Conservation (phyloP, 768 basidiomycete species). For the Boletus barrowsii region DNA sequence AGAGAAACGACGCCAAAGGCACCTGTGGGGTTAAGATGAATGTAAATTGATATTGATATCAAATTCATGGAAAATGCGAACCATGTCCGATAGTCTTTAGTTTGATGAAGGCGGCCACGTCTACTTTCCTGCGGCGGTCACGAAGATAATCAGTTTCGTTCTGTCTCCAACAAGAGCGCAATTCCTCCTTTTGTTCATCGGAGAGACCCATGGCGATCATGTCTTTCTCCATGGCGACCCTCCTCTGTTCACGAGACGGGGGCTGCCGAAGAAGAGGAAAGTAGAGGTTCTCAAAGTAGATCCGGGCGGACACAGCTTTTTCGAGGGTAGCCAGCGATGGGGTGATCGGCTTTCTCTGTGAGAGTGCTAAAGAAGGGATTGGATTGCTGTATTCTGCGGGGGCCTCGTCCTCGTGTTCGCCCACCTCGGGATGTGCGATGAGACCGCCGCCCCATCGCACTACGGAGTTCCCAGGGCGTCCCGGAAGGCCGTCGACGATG, state of each 20-base stretch:
- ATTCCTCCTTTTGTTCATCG: constrained; percentile 64
- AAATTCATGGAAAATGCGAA: constrained; percentile 35
- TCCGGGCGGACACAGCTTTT: constrained; percentile 86
- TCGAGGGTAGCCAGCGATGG: constrained; percentile 92
- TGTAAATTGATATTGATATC: constrained; percentile 16
- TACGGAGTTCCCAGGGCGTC: constrained; percentile 57
- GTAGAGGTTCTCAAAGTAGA: constrained; percentile 92
- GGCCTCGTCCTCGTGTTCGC: constrained; percentile 52
- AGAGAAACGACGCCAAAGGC: constrained; percentile 96
- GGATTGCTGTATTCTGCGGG: constrained; percentile 18
- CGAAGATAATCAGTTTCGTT: constrained; percentile 91
- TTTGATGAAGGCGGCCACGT: constrained; percentile 80
- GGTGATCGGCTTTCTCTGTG: constrained; percentile 58
- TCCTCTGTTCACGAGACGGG: constrained; percentile 81
- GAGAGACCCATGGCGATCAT: constrained; percentile 71
- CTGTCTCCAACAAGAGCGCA: constrained; percentile 74
- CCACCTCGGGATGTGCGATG: constrained; percentile 61
- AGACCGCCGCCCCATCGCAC: constrained; percentile 60
- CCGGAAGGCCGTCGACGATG: constrained; percentile 46
- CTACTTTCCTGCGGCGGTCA: constrained; percentile 77
- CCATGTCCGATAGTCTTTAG: constrained; percentile 95
- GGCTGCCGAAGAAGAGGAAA: constrained; percentile 83
- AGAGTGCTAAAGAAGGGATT: constrained; percentile 34
- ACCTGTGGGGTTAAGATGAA: constrained; percentile 47
- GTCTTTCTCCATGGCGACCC: constrained; percentile 84